Evolutionary conservation across 106 monocot species (phyloP).

Genomic region (Apostasia shenzhenica): DNA sequence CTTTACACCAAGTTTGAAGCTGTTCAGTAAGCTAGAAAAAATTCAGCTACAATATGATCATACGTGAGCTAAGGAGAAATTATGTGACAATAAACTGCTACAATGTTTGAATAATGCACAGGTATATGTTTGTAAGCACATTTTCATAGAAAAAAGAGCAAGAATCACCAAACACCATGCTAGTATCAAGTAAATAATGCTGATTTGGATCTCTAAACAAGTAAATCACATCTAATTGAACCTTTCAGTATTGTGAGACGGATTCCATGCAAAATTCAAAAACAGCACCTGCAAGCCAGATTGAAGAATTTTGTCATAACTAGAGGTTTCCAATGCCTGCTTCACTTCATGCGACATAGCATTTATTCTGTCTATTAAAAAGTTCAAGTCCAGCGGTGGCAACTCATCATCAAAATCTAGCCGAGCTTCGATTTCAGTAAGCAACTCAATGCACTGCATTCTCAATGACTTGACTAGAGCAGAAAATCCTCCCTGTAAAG

Average conservation of each 20-base stretch:
- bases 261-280: neutral
- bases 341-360: slow-evolving; percentile 67
- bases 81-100: too few relatives aligned
- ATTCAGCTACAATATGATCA: too few relatives aligned
- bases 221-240: neutral
- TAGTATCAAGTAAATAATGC: neutral
- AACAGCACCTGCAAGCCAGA: slow-evolving; percentile 80
- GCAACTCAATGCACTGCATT: slow-evolving; percentile 76
- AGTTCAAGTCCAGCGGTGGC: slow-evolving; percentile 47
- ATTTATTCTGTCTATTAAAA: slow-evolving; percentile 46
- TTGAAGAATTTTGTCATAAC: slow-evolving; percentile 86
- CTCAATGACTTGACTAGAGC: slow-evolving; percentile 67
- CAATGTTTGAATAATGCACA: too few relatives aligned
- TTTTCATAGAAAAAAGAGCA: too few relatives aligned
- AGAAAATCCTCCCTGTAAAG: slow-evolving; percentile 81
- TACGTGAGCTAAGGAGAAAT: too few relatives aligned
- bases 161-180: too few relatives aligned
- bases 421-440: slow-evolving; percentile 92
- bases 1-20: too few relatives aligned
- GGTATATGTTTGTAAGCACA: too few relatives aligned
- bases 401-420: slow-evolving; percentile 98
- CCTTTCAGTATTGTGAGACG: neutral
- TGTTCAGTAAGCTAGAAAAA: too few relatives aligned
- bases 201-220: neutral
- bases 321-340: slow-evolving; percentile 74